Evolutionary conservation across 306 rosid species (phyloP).

Genomic region (Crotalaria pallida): DNA sequence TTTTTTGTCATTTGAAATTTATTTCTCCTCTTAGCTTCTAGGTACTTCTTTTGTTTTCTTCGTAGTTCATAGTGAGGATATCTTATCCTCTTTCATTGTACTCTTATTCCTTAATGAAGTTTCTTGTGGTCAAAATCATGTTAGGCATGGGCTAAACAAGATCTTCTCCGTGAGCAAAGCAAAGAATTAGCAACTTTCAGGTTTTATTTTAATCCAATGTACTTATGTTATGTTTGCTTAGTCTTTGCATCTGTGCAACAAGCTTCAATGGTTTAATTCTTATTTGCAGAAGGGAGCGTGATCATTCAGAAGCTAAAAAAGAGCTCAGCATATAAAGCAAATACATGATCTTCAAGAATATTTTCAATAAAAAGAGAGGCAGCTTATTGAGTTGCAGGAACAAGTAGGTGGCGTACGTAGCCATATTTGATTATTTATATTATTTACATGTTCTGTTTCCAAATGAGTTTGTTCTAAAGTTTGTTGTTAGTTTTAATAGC

Average conservation of each 20-base stretch:
- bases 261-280: not conserved
- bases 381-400: constrained; percentile 84
- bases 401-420: constrained; percentile 52
- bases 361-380: constrained; percentile 90
- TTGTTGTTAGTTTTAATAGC: not conserved
- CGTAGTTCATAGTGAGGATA: no score
- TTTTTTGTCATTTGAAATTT: no score
- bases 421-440: not conserved
- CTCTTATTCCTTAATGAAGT: no score
- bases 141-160: no score
- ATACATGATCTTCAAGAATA: constrained; percentile 86
- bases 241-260: not conserved
- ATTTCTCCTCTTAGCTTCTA: no score
- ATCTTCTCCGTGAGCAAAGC: no score
- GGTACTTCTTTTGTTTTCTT: no score
- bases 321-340: constrained; percentile 85
- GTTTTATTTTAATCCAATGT: no score
- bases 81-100: no score
- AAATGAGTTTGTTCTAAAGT: not conserved
- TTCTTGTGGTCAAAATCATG: no score
- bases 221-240: no score
- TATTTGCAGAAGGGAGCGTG: constrained; percentile 89
- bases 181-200: no score
- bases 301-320: constrained; percentile 95
- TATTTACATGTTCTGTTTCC: not conserved